Evolutionary conservation across 2,329 filamentous ascomycete species (phyloP), one percentile per base, ranked within the genome.

Genomic region (Diplodia seriata): DNA sequence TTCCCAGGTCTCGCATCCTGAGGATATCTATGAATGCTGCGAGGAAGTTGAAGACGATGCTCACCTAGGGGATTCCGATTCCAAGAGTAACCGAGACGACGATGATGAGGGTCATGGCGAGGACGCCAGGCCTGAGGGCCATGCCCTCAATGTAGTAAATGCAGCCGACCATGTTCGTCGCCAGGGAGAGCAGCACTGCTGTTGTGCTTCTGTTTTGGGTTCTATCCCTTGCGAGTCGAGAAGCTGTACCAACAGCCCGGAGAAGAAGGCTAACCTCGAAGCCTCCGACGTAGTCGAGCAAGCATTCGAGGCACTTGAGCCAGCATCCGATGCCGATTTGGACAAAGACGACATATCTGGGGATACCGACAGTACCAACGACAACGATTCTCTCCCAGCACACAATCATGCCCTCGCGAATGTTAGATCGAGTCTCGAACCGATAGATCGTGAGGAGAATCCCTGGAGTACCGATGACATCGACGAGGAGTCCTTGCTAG

Each of bases 401-500:
- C 11, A 36, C 33, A 36, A 36, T 9, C 9, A 11, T 36, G 9
- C 33, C 33, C 33, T 36, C 33, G 33, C 33, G 11, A 36, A 36
- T 36, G 2, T 36, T 9, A 36, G 33, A 12, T 12, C 33, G 33
- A 36, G 33, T 11, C 9, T 3, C 33, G 33, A 36, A 36, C 33
- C 33, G 33, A 11, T 9, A 36, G 33, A 36, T 11, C 33, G 11
- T 36, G 33, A 36, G 9, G 20, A n/a, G 31, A 59, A 23, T 31
- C 38, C 56, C 23, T 47, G 20, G 56, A 26, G 43, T 47, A 18
- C 23, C 26, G 50, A 38, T 68, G 71, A 71, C 9, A 56, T 78
- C 26, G 77, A 78, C 43, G 77, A 79, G 65, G 73, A 76, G 15
- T 70, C 73, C 1, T 69, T 79, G 1, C 69, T 78, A 3, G 70